Percentiles rank a stretch among this genome's conserved stretches.
Conservation (phyloP, 2,329 filamentous ascomycete genomes). For the Colletotrichum sojae region DNA sequence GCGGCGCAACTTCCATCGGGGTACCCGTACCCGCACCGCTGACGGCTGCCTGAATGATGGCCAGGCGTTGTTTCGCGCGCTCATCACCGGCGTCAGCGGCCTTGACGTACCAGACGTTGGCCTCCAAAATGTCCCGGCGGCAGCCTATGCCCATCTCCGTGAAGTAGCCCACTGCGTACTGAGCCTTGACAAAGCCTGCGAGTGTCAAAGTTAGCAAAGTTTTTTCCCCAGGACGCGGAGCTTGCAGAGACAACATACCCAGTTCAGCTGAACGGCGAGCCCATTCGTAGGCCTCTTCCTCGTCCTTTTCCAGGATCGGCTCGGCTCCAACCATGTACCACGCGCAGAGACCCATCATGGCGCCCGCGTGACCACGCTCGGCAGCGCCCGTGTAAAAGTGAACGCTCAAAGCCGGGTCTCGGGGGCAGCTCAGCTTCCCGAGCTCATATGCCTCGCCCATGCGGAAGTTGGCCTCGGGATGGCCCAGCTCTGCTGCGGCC, state of each 20-base stretch:
- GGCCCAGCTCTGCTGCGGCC: constrained; percentile 91
- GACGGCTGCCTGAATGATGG: constrained; percentile 88
- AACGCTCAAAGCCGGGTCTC: constrained; percentile 92
- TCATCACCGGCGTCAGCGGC: constrained; percentile 94
- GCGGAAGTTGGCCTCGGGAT: constrained; percentile 86
- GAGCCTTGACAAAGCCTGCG: constrained; percentile 78
- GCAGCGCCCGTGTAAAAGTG: constrained; percentile 98
- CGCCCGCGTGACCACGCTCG: constrained; percentile 83
- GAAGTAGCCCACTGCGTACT: constrained; percentile 97
- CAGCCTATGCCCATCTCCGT: constrained; percentile 99
- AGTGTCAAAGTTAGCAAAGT: constrained; percentile 36
- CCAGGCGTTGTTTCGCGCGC: constrained; percentile 87
- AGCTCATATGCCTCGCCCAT: constrained; percentile 99
- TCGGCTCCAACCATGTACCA: constrained; percentile 98
- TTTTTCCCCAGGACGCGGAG: no score
- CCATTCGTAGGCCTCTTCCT: constrained; percentile 97
- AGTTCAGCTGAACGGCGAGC: constrained; percentile 87
- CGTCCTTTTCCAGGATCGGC: constrained; percentile 92
- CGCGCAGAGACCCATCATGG: constrained; percentile 98
- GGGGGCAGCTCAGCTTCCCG: constrained; percentile 87
- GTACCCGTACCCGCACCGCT: constrained; percentile 68
- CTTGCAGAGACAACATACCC: constrained; percentile 69
- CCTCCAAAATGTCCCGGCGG: constrained; percentile 92
- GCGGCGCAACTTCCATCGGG: constrained; percentile 70
- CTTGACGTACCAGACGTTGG: constrained; percentile 98